phyloP scores from a whole-genome alignment of 2,329 filamentous ascomycete species.

The Plenodomus biglobosus region DNA sequence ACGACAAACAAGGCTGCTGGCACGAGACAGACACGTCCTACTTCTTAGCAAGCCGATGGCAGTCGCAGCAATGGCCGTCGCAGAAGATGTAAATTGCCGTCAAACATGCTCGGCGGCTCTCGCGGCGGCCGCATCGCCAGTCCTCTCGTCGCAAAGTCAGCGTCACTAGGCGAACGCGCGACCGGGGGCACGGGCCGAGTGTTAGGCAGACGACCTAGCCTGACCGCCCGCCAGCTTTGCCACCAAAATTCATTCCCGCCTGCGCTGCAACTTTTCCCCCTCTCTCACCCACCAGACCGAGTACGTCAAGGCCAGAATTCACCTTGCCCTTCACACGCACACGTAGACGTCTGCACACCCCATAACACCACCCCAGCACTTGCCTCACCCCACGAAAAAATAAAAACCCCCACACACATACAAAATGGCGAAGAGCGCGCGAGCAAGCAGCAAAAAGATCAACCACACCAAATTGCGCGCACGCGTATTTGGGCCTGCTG shows the following conservation, averaged over 20 bases:
- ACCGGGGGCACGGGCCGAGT: constrained; percentile 16
- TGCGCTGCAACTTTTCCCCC: constrained; percentile 10
- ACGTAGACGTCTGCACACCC: constrained; percentile 3
- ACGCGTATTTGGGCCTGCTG: constrained; percentile 80
- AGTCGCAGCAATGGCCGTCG: neutral
- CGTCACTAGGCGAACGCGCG: constrained; percentile 27
- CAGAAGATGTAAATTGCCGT: constrained; percentile 10
- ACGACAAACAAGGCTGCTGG: no score
- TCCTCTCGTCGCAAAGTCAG: constrained; percentile 26
- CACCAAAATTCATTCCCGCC: constrained; percentile 24
- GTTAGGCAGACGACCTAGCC: constrained; percentile 1
- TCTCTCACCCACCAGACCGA: no score
- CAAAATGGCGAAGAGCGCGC: constrained; percentile 83
- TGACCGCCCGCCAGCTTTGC: constrained; percentile 11
- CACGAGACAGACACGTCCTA: no score
- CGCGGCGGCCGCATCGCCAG: constrained; percentile 24
- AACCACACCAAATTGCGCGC: constrained; percentile 81
- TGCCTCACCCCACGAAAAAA: no score
- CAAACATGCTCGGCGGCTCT: constrained; percentile 25
- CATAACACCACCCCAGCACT: constrained; percentile 3
- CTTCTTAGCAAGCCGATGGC: no score
- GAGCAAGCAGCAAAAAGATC: constrained; percentile 76
- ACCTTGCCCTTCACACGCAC: neutral
- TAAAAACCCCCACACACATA: constrained; percentile 11
- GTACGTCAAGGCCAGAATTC: constrained; percentile 1